phyloP scores from a whole-genome alignment of 306 rosid species.

The Ormosia emarginata region DNA sequence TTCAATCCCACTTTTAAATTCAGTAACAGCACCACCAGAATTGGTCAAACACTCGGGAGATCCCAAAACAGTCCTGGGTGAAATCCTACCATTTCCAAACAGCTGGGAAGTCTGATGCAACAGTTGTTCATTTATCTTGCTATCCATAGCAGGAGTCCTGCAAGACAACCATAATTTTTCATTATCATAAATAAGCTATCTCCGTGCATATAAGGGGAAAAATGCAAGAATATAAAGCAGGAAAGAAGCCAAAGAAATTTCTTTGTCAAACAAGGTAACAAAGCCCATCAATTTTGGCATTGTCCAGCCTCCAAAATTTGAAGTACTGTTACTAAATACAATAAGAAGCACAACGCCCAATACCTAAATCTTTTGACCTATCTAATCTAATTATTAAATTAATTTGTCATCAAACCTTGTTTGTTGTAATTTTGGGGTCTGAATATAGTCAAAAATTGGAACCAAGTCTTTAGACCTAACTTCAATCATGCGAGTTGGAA shows the following conservation, averaged over 20 bases:
- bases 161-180: background rate
- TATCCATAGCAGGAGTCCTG: slow-evolving; percentile 46
- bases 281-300: background rate
- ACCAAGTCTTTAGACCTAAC: slow-evolving; percentile 74
- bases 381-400: background rate
- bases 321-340: background rate
- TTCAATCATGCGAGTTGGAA: slow-evolving; percentile 63
- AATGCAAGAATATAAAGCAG: background rate
- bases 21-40: slow-evolving; percentile 27
- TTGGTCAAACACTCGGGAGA: slow-evolving; percentile 36
- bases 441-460: slow-evolving; percentile 72
- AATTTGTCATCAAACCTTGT: slow-evolving; percentile 49
- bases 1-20: slow-evolving; percentile 38
- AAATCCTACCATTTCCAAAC: slow-evolving; percentile 52
- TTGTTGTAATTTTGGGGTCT: slow-evolving; percentile 46
- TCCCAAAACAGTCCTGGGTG: slow-evolving; percentile 31
- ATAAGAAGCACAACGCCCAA: background rate
- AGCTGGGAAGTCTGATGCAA: slow-evolving; percentile 35
- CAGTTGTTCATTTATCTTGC: slow-evolving; percentile 42
- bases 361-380: background rate
- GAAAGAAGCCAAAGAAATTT: background rate
- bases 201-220: background rate
- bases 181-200: background rate
- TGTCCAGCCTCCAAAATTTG: background rate
- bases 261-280: background rate